Conservation (phyloP, 805 yeast species). For the Zygosaccharomyces bailii region DNA sequence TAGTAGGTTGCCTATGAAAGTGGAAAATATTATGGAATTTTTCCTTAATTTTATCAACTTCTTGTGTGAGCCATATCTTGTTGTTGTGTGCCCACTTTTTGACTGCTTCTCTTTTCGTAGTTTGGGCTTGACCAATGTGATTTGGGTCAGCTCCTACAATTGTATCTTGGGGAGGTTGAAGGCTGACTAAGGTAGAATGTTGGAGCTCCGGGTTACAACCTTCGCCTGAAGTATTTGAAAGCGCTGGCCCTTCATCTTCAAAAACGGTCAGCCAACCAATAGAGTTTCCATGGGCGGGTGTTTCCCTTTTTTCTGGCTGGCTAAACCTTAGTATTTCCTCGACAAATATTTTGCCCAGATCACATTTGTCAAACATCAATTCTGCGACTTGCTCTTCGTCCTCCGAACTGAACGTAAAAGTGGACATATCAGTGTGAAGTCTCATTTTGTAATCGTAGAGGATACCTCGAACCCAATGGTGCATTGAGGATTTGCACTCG, state of each 20-base stretch:
- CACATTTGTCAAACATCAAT: slow-evolving; percentile 18
- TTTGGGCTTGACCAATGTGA: not conserved
- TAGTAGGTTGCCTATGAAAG: slow-evolving; percentile 8
- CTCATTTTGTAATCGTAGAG: slow-evolving; percentile 10
- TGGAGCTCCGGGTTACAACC: not conserved
- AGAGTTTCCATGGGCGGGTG: slow-evolving; percentile 3
- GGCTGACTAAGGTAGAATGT: not conserved
- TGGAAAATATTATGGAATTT: slow-evolving; percentile 9
- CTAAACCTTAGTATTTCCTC: slow-evolving; percentile 11
- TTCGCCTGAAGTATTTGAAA: not conserved
- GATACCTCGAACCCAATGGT: slow-evolving; percentile 10
- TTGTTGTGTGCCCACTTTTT: slow-evolving; percentile 12
- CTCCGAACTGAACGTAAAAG: slow-evolving; percentile 1
- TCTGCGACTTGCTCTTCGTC: slow-evolving; percentile 13
- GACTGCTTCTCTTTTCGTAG: slow-evolving; percentile 7
- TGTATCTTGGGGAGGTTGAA: not conserved
- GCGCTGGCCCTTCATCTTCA: slow-evolving; percentile 7
- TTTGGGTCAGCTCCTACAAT: not conserved
- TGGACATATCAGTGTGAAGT: slow-evolving; percentile 4
- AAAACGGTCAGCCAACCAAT: slow-evolving; percentile 17
- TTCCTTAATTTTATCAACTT: slow-evolving; percentile 6
- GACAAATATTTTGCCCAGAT: slow-evolving; percentile 16
- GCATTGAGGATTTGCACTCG: slow-evolving; percentile 4
- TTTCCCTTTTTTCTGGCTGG: slow-evolving; percentile 1
- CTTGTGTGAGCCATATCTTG: slow-evolving; percentile 6